Conservation (phyloP, 1,284 basidiomycete species). For the Ganoderma lingzhi region DNA sequence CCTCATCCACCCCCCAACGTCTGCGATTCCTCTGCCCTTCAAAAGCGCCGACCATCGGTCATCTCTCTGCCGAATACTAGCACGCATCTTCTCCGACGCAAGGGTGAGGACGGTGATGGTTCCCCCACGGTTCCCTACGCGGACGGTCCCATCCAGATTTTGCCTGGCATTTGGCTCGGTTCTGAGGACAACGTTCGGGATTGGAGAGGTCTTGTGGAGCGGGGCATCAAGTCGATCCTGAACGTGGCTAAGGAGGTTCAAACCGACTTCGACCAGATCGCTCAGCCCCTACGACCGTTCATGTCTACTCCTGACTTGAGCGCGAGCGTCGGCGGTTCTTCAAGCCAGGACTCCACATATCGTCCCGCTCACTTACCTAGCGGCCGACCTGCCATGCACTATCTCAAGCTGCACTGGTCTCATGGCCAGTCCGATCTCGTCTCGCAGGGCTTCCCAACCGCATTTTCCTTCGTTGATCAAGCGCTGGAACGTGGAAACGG, state of each 20-base stretch:
- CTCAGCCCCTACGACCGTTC: constrained; percentile 61
- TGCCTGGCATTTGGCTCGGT: constrained; percentile 92
- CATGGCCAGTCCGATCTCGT: constrained; percentile 93
- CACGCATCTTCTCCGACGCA: constrained; percentile 62
- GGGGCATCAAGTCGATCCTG: constrained; percentile 84
- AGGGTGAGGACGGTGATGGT: constrained; percentile 66
- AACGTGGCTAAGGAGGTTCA: constrained; percentile 96
- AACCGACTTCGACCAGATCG: constrained; percentile 71
- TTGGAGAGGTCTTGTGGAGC: constrained; percentile 72
- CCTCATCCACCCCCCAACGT: constrained; percentile 34
- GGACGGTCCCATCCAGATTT: constrained; percentile 88
- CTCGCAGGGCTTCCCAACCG: constrained; percentile 76
- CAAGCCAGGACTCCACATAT: constrained; percentile 56
- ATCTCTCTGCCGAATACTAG: constrained; percentile 66
- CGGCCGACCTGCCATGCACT: constrained; percentile 83
- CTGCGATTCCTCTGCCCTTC: constrained; percentile 43
- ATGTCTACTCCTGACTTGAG: constrained; percentile 75
- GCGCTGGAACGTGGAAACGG: constrained; percentile 79
- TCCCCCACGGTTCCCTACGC: constrained; percentile 76
- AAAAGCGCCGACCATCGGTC: constrained; percentile 62
- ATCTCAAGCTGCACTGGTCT: constrained; percentile 94
- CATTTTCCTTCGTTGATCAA: constrained; percentile 84
- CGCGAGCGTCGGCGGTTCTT: constrained; percentile 38
- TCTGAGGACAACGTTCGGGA: constrained; percentile 93
- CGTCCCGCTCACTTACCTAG: constrained; percentile 69